These are phyloP conservation scores for Alternaria atra DNA, from an alignment of 2,329 filamentous ascomycete species.

Conservation along the genomic window DNA sequence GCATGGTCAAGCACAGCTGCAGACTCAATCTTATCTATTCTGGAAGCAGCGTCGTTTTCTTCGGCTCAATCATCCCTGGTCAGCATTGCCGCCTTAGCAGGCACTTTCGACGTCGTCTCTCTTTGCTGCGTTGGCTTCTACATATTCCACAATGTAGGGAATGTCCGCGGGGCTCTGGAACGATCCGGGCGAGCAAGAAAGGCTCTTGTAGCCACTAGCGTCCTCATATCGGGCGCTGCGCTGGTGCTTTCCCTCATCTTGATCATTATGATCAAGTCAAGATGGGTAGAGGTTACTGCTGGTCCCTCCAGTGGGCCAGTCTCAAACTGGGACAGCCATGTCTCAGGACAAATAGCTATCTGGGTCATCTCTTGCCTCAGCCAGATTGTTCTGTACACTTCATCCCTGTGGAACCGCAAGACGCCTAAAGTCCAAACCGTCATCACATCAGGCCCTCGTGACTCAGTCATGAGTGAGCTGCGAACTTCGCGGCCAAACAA, in stretches of 20 bases:
- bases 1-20: slow-evolving; percentile 48
- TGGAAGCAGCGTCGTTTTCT: slow-evolving; percentile 48
- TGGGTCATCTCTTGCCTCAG: slow-evolving; percentile 45
- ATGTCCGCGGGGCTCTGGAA: slow-evolving; percentile 34
- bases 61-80: slow-evolving; percentile 32
- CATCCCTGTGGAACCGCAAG: slow-evolving; percentile 35
- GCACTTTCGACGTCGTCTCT: slow-evolving; percentile 42
- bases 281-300: slow-evolving; percentile 27
- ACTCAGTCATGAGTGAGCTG: slow-evolving; percentile 49
- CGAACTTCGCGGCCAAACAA: slow-evolving; percentile 36
- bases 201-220: slow-evolving; percentile 31
- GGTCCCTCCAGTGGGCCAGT: slow-evolving; percentile 23
- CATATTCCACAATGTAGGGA: slow-evolving; percentile 41
- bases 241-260: slow-evolving; percentile 39
- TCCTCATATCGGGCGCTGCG: slow-evolving; percentile 35
- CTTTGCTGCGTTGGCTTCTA: slow-evolving; percentile 42
- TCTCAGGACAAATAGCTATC: slow-evolving; percentile 49
- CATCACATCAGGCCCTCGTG: slow-evolving; percentile 38
- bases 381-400: slow-evolving; percentile 44
- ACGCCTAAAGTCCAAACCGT: slow-evolving; percentile 30
- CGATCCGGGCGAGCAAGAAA: slow-evolving; percentile 27
- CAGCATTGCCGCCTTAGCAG: slow-evolving; percentile 42
- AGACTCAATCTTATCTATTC: slow-evolving; percentile 47
- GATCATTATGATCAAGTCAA: slow-evolving; percentile 39
- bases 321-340: slow-evolving; percentile 31